Evolutionary conservation across 352 stramenopile species (phyloP).

Genomic region (Phytophthora multivora): DNA sequence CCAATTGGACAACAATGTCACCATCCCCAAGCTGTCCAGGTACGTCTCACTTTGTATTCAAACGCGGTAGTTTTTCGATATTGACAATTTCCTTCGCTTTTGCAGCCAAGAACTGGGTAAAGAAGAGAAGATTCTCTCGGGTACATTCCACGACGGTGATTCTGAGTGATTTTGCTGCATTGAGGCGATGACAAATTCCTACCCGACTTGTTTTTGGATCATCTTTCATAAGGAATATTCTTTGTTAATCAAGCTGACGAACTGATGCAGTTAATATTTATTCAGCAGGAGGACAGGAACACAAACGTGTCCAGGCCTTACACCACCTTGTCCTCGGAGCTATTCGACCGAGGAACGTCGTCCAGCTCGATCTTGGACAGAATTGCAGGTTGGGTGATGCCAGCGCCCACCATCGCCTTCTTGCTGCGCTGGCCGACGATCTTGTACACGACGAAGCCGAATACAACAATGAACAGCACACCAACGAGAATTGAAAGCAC

Average conservation of each 20-base stretch:
- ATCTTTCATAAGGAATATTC: no score
- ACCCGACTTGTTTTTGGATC: no score
- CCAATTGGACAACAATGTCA: conserved; percentile 44
- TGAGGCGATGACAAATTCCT: neutral
- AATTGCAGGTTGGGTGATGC: conserved; percentile 17
- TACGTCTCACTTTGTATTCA: conserved; percentile 16
- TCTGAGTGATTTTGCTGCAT: conserved; percentile 45
- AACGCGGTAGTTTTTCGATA: neutral
- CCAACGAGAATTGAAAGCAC: conserved; percentile 25
- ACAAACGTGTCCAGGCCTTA: neutral
- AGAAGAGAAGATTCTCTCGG: conserved; percentile 68
- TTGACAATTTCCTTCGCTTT: neutral
- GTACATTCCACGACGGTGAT: conserved; percentile 69
- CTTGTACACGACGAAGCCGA: conserved; percentile 31
- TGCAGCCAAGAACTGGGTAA: conserved; percentile 56
- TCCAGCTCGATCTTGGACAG: conserved; percentile 35
- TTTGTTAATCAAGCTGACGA: no score
- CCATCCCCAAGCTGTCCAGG: conserved; percentile 48
- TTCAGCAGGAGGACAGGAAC: no score
- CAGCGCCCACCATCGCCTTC: conserved; percentile 27
- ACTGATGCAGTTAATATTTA: no score
- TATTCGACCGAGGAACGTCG: conserved; percentile 16
- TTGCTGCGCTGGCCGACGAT: conserved; percentile 26
- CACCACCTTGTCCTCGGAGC: conserved; percentile 27
- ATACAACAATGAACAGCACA: conserved; percentile 14